phyloP scores from a whole-genome alignment of 495 filamentous ascomycete species.

The Aspergillus campestris region DNA sequence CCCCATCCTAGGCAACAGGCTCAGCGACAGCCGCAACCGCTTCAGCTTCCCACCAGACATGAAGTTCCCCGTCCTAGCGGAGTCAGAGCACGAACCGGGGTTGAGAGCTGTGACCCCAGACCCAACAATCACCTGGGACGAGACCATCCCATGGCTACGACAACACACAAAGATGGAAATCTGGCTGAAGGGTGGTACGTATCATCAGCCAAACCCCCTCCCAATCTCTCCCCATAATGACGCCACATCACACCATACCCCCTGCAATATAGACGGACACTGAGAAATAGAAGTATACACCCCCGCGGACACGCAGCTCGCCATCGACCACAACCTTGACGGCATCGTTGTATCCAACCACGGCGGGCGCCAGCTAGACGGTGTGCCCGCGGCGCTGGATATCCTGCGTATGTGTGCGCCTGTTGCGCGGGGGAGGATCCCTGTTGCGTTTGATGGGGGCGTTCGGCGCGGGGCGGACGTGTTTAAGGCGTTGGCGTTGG shows the following conservation, averaged over 20 bases:
- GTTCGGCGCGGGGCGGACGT: slow-evolving; percentile 57
- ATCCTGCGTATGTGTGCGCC: slow-evolving; percentile 56
- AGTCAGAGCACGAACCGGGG: not conserved
- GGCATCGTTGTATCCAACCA: slow-evolving; percentile 61
- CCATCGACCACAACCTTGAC: slow-evolving; percentile 45
- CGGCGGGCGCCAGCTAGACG: slow-evolving; percentile 62
- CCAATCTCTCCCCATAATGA: too few species aligned
- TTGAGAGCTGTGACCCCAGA: slow-evolving; percentile 33
- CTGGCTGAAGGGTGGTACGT: slow-evolving; percentile 40
- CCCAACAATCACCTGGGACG: slow-evolving; percentile 63
- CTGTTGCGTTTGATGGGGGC: slow-evolving; percentile 61
- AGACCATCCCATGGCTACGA: slow-evolving; percentile 53
- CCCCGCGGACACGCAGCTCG: slow-evolving; percentile 45
- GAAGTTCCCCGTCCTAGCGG: slow-evolving; percentile 5
- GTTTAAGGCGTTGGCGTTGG: slow-evolving; percentile 60
- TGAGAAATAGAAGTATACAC: slow-evolving; percentile 26
- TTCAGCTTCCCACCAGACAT: slow-evolving; percentile 25
- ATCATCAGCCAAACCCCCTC: too few species aligned
- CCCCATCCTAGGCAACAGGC: slow-evolving; percentile 62
- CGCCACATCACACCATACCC: too few species aligned
- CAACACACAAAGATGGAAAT: slow-evolving; percentile 47
- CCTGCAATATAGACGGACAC: too few species aligned
- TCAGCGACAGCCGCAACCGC: slow-evolving; percentile 31
- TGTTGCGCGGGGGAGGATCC: slow-evolving; percentile 48
- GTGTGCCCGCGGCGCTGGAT: slow-evolving; percentile 51